A percentile compares a stretch with the other conserved stretches of the same genome.
These are phyloP conservation scores for Globisporangium cederbergense DNA, from an alignment of 352 stramenopile genomes.

Conservation along the genomic window DNA sequence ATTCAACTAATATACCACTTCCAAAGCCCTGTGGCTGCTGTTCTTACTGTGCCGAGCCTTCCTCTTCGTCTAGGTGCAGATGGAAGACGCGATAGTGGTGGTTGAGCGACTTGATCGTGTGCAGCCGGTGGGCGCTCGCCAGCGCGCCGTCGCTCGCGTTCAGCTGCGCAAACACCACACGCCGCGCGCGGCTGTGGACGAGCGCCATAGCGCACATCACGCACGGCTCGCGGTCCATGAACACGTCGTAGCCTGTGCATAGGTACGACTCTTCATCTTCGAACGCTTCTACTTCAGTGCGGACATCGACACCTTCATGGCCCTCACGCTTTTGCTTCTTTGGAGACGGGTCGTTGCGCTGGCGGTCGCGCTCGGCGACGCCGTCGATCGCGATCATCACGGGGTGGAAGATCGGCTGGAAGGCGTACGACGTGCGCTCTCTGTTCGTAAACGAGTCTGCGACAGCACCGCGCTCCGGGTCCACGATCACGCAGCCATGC, in stretches of 20 bases:
- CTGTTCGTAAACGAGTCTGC: slow-evolving; percentile 16
- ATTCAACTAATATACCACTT: neutral
- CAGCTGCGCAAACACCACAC: slow-evolving; percentile 65
- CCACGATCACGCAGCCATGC: slow-evolving; percentile 50
- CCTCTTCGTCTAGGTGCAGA: slow-evolving; percentile 13
- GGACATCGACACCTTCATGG: neutral
- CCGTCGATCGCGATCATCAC: slow-evolving; percentile 66
- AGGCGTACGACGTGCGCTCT: slow-evolving; percentile 24
- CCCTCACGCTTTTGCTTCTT: slow-evolving; percentile 39
- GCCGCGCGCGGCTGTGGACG: slow-evolving; percentile 77
- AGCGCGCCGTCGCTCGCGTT: slow-evolving; percentile 68
- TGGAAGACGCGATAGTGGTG: slow-evolving; percentile 86
- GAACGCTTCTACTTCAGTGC: slow-evolving; percentile 1
- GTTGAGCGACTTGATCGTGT: slow-evolving; percentile 86
- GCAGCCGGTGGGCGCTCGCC: slow-evolving; percentile 53
- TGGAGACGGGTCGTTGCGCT: slow-evolving; percentile 22
- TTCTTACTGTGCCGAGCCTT: neutral
- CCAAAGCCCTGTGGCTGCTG: neutral
- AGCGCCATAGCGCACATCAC: slow-evolving; percentile 90
- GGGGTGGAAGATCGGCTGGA: slow-evolving; percentile 56
- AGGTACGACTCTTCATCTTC: slow-evolving; percentile 65
- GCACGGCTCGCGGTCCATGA: slow-evolving; percentile 82
- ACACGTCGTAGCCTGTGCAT: slow-evolving; percentile 88
- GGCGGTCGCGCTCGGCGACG: slow-evolving; percentile 60
- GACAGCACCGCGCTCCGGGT: slow-evolving; percentile 29